Base-by-base conservation (phyloP, 2,329 filamentous ascomycete genomes). In the Ciborinia camelliae region DNA sequence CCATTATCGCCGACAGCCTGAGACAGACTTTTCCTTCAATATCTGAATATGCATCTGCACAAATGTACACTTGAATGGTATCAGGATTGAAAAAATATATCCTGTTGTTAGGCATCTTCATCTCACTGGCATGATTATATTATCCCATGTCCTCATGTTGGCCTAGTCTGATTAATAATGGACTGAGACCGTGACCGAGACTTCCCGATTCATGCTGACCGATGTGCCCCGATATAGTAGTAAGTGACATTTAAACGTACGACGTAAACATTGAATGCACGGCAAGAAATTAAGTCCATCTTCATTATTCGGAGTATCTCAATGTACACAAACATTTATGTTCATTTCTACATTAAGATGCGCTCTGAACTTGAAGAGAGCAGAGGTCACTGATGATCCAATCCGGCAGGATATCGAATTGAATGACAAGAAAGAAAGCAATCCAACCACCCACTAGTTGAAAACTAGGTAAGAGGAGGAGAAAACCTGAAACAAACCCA, bases 171-270 rank as follows among this genome's bases (percentile, higher is more conserved):
- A 59, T 59, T 41, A 59, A 59, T 26, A 59, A 47, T 26, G n/a
- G 47, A 26, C 55, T 59, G 55, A 59, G 55, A 59, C 55, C 43
- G n/a, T 48, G 55, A 59, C 41, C 55, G 55, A 59, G 41, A 59
- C 55, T 59, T 59, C 55, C 47, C 43, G 55, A 20, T 35, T 35
- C n/a, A 26, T 47, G 39, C 32, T 35, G 54, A 20, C 55, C n/a
- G 41, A 48, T 47, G 20, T 47, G 55, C 20, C 41, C 41, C 55
- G 28, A 47, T 30, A 47, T 12, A 20, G 55, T 47, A 47, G n/a
- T 3, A 47, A 32, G 55, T 59, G 35, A 37, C 23, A 26, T 35
- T 47, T 32, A 15, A 15, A 59, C 47, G 55, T 59, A 47, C 41
- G 10, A 59, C 55, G 7, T 59, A 12, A 59, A 15, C n/a, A 35